These are phyloP conservation scores for Datura wrightii DNA, from an alignment of 257 asterid genomes.

Conservation along the genomic window DNA sequence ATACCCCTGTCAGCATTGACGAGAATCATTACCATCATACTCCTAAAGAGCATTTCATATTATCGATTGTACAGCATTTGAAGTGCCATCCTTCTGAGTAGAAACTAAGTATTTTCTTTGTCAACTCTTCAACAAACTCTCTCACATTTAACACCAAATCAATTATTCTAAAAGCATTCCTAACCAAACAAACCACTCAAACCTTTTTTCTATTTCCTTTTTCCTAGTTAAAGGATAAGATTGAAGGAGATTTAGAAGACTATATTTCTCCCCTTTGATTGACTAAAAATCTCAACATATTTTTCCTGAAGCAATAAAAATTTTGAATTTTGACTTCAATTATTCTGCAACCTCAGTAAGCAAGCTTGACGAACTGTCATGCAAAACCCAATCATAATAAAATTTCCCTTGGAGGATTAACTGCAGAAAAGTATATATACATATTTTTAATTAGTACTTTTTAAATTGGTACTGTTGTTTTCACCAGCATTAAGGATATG, in stretches of 20 bases:
- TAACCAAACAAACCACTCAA: constrained; percentile 18
- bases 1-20: constrained; percentile 61
- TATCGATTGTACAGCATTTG: constrained; percentile 21
- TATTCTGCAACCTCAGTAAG: background rate
- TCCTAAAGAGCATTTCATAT: background rate
- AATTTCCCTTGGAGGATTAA: background rate
- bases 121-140: constrained; percentile 4
- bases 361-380: background rate
- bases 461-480: too few relatives aligned
- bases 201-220: background rate
- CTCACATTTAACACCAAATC: background rate
- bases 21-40: constrained; percentile 22
- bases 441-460: background rate
- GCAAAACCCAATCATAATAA: constrained; percentile 6
- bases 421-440: background rate
- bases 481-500: too few relatives aligned
- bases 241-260: background rate
- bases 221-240: constrained; percentile 24
- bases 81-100: constrained; percentile 19
- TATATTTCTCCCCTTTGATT: background rate
- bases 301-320: background rate
- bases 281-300: background rate
- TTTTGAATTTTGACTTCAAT: background rate
- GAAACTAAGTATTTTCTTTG: constrained; percentile 12
- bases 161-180: background rate